Percentiles rank a stretch among this genome's conserved stretches.
Evolutionary conservation across 371 early-diverging fungal species (phyloP).

Genomic region (Entomophthora muscae): DNA sequence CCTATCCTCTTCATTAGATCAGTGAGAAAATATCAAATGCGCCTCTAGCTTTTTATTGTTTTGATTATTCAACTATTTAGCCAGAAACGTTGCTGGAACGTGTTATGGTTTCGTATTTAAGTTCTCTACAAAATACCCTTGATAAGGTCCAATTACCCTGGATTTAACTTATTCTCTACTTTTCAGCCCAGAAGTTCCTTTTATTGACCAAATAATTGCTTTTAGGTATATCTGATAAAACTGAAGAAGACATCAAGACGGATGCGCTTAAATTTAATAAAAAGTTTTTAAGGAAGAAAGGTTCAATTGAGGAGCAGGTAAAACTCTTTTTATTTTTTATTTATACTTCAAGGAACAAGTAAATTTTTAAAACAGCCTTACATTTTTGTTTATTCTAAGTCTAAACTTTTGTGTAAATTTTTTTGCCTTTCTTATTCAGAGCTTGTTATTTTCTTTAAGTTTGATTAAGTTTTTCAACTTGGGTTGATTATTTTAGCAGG

Average conservation of each 20-base stretch:
- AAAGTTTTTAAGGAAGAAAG: background rate
- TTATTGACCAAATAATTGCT: background rate
- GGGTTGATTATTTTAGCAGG: background rate
- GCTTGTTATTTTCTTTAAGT: background rate
- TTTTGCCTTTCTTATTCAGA: background rate
- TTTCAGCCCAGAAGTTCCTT: background rate
- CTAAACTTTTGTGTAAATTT: background rate
- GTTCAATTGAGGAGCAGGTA: background rate
- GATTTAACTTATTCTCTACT: too few species aligned
- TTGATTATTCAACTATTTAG: too few species aligned
- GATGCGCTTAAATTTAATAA: background rate
- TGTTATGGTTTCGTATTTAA: too few species aligned
- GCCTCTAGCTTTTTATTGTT: too few species aligned
- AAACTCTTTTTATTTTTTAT: background rate
- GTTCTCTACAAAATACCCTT: too few species aligned
- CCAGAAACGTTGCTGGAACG: too few species aligned
- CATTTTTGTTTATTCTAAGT: background rate
- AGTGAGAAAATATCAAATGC: too few species aligned
- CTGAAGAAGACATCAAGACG: background rate
- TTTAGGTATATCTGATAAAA: background rate
- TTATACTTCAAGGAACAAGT: background rate
- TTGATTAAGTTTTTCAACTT: too few species aligned
- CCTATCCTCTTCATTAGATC: too few species aligned
- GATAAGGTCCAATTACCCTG: too few species aligned
- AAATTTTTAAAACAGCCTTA: background rate